phyloP scores from a whole-genome alignment of 495 filamentous ascomycete species.

The Neurospora sp. region DNA sequence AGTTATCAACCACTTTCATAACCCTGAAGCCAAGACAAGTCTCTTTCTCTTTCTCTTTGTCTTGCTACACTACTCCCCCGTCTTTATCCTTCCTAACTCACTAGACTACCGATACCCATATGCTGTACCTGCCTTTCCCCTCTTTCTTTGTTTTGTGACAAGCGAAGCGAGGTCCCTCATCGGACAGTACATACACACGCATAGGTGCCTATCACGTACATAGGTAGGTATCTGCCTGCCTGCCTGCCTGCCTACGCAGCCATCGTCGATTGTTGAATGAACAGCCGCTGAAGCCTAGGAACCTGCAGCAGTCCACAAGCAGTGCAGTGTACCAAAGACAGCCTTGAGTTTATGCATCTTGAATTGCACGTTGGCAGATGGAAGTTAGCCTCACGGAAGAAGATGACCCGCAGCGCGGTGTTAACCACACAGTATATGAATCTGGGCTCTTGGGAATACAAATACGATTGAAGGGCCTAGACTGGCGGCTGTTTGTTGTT shows the following conservation, averaged over 20 bases:
- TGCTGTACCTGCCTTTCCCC: not conserved
- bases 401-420: not conserved
- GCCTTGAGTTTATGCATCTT: not conserved
- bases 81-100: too few species aligned
- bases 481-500: not conserved
- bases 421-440: not conserved
- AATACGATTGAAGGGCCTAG: not conserved
- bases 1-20: not conserved
- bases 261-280: not conserved
- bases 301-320: not conserved
- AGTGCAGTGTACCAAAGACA: not conserved
- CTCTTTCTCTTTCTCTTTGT: not conserved
- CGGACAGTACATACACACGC: not conserved
- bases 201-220: too few species aligned
- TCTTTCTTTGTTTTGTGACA: not conserved
- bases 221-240: not conserved
- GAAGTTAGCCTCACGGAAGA: not conserved
- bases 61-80: not conserved
- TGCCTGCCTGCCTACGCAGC: not conserved
- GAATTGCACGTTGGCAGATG: not conserved
- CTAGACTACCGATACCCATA: not conserved
- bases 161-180: not conserved
- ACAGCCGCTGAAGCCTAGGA: not conserved
- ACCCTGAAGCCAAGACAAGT: not conserved
- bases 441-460: not conserved